These are phyloP conservation scores for Pyrus pyrifolia DNA, from an alignment of 306 rosid species.

Conservation along the genomic window DNA sequence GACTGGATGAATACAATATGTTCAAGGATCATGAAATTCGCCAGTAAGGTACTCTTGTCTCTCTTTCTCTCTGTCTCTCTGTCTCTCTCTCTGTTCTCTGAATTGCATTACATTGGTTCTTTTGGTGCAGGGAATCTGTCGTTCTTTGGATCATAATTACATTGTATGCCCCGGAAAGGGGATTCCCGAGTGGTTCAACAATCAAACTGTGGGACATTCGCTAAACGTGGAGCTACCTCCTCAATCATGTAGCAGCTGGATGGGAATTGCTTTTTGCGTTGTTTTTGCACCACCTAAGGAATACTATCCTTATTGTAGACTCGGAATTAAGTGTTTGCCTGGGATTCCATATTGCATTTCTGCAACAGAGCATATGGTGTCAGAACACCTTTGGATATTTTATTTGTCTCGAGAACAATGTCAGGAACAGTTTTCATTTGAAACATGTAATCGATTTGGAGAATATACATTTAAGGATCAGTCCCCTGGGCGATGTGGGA, in stretches of 20 bases:
- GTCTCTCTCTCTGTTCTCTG: too few relatives aligned
- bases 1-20: neutral
- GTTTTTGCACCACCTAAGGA: neutral
- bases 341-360: too few relatives aligned
- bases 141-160: neutral
- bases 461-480: too few relatives aligned
- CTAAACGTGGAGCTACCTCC: neutral
- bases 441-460: too few relatives aligned
- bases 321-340: too few relatives aligned
- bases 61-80: neutral
- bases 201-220: neutral
- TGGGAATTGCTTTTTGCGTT: constrained; percentile 1
- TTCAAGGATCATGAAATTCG: neutral
- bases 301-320: too few relatives aligned
- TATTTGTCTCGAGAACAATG: neutral
- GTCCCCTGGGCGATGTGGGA: too few relatives aligned
- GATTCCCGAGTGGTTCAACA: constrained; percentile 10
- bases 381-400: neutral
- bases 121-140: neutral
- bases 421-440: neutral
- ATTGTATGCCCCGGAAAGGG: neutral
- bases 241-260: neutral
- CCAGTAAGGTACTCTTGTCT: neutral
- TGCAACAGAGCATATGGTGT: accelerated
- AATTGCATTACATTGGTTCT: neutral